Conservation (phyloP, 2,329 filamentous ascomycete genomes). For the Fusarium temperatum region DNA sequence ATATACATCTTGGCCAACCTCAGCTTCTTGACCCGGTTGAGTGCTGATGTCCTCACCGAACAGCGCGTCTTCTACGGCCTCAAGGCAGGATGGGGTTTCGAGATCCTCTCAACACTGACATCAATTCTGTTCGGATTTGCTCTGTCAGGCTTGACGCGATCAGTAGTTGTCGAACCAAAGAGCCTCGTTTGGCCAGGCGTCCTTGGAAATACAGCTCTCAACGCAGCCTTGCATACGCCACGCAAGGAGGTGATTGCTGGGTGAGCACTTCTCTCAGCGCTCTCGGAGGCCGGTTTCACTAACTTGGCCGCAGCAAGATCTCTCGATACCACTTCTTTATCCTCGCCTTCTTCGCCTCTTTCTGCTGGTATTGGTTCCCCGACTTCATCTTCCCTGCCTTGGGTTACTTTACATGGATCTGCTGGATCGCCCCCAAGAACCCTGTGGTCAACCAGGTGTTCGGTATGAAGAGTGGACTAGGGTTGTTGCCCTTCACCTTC, state of each 20-base stretch:
- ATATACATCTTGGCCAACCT: conserved; percentile 66
- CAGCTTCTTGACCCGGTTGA: conserved; percentile 52
- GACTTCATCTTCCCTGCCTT: conserved; percentile 57
- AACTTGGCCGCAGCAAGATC: conserved; percentile 35
- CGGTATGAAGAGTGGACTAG: conserved; percentile 56
- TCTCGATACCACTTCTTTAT: conserved; percentile 57
- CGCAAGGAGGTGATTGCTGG: conserved; percentile 43
- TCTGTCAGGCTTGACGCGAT: conserved; percentile 55
- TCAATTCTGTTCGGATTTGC: conserved; percentile 64
- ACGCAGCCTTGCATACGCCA: conserved; percentile 52
- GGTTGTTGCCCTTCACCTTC: conserved; percentile 53
- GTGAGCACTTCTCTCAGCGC: background rate
- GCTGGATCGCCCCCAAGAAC: conserved; percentile 59
- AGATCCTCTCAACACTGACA: conserved; percentile 57
- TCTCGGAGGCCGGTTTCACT: rapidly evolving
- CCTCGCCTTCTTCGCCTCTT: conserved; percentile 47
- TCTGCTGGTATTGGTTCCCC: conserved; percentile 61
- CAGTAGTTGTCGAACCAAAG: conserved; percentile 56
- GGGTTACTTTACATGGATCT: conserved; percentile 57
- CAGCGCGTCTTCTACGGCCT: conserved; percentile 55
- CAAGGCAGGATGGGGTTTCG: conserved; percentile 57
- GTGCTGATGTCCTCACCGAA: conserved; percentile 48
- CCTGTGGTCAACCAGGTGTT: conserved; percentile 57
- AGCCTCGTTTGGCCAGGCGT: conserved; percentile 63
- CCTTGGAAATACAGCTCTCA: conserved; percentile 58